Evolutionary conservation across 352 stramenopile genomes (phyloP).

Genomic region (Poterioochromonas sp.): DNA sequence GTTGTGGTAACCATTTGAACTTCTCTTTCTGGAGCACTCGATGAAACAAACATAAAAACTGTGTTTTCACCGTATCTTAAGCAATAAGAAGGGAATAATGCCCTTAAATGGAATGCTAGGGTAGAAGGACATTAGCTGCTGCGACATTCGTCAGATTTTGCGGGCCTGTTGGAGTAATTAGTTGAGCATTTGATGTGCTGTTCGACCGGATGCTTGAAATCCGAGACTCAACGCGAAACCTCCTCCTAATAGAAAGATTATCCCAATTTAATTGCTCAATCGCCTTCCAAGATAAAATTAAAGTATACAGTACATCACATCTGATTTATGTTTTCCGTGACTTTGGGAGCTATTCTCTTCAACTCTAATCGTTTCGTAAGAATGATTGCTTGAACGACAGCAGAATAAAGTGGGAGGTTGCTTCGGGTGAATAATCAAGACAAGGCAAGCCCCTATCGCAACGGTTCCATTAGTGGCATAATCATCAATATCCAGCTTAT

Average conservation of each 20-base stretch:
- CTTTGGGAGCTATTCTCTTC: too few relatives aligned
- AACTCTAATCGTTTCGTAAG: too few relatives aligned
- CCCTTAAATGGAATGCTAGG: too few relatives aligned
- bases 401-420: too few relatives aligned
- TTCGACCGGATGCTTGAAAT: background rate
- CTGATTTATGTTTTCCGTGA: too few relatives aligned
- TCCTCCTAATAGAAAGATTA: slow-evolving; percentile 14
- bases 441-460: background rate
- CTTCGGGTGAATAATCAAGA: background rate
- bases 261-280: slow-evolving; percentile 1
- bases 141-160: background rate
- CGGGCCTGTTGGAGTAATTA: background rate
- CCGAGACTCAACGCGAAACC: background rate
- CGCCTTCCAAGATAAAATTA: background rate
- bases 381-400: too few relatives aligned
- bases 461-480: background rate
- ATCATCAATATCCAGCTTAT: background rate
- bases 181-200: background rate
- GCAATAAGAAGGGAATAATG: too few relatives aligned
- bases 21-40: too few relatives aligned
- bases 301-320: background rate
- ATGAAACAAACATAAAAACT: too few relatives aligned
- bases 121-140: background rate
- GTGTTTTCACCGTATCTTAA: too few relatives aligned
- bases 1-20: too few relatives aligned